Evolutionary conservation across 352 stramenopile genomes (phyloP).

Genomic region (Pelagophyceae sp.): DNA sequence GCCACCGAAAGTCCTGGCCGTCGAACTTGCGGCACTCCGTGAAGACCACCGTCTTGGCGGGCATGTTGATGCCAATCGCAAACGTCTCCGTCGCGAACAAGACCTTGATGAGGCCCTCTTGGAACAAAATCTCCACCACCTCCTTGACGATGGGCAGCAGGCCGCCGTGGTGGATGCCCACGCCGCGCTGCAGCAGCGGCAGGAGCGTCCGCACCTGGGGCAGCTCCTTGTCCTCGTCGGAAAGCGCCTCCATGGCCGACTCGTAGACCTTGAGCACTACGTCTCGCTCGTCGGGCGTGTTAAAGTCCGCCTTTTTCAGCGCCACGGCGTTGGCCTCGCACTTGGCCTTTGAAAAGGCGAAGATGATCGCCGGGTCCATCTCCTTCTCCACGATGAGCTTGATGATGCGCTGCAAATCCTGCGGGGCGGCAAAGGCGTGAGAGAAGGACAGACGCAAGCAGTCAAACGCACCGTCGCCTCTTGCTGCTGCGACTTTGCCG

Average conservation of each 20-base stretch:
- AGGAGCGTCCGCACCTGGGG: slow-evolving; percentile 94
- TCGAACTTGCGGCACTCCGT: slow-evolving; percentile 92
- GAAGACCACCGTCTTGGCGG: slow-evolving; percentile 97
- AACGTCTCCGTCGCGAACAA: slow-evolving; percentile 95
- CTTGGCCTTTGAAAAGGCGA: slow-evolving; percentile 98
- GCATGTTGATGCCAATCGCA: slow-evolving; percentile 98
- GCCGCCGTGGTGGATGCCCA: slow-evolving; percentile 98
- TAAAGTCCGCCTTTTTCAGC: slow-evolving; percentile 90
- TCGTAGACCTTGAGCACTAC: slow-evolving; percentile 88
- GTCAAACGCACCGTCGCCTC: too few species aligned
- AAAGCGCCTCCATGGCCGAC: slow-evolving; percentile 93
- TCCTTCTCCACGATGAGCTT: slow-evolving; percentile 94
- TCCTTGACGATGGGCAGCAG: slow-evolving; percentile 98
- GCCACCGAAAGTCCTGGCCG: slow-evolving; percentile 86
- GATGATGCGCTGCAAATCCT: slow-evolving; percentile 95
- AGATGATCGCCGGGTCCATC: slow-evolving; percentile 94
- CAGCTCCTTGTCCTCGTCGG: slow-evolving; percentile 90
- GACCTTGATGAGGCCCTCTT: slow-evolving; percentile 93
- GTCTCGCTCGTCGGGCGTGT: slow-evolving; percentile 92
- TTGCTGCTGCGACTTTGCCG: slow-evolving; percentile 34
- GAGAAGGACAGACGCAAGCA: too few species aligned
- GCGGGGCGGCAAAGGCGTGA: too few species aligned
- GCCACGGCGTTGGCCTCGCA: slow-evolving; percentile 85
- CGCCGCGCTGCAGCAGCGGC: slow-evolving; percentile 89
- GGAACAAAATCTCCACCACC: slow-evolving; percentile 87